Evolutionary conservation across 2,329 filamentous ascomycete genomes (phyloP).

Genomic region (Trichoderma arundinaceum): DNA sequence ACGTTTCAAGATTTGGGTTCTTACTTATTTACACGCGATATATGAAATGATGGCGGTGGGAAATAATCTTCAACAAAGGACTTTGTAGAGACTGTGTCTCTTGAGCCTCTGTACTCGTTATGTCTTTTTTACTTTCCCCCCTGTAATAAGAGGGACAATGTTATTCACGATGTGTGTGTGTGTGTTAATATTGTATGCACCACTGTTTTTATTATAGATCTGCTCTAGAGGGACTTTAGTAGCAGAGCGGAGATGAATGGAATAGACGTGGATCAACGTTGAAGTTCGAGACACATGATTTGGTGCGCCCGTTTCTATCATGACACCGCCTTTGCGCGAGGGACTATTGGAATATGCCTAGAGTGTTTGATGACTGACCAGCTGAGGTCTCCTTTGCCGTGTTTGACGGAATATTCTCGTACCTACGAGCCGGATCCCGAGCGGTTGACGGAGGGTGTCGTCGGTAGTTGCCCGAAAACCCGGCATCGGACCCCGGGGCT

Average conservation of each 20-base stretch:
- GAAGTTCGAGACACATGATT: background rate
- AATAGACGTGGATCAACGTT: background rate
- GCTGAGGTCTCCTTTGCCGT: background rate
- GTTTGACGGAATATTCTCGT: too few relatives aligned
- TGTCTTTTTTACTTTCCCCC: background rate
- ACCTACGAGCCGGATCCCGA: too few relatives aligned
- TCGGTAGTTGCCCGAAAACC: background rate
- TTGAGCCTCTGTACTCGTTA: background rate
- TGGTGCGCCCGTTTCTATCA: background rate
- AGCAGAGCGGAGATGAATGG: constrained; percentile 11
- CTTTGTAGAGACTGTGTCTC: constrained; percentile 2
- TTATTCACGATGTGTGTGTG: constrained; percentile 16
- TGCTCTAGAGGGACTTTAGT: background rate
- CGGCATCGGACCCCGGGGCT: background rate
- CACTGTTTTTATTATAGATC: constrained; percentile 20
- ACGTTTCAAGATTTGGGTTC: constrained; percentile 27
- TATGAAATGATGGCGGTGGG: constrained; percentile 15
- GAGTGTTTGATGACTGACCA: background rate
- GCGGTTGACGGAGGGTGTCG: background rate
- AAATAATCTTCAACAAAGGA: background rate
- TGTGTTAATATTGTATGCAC: constrained; percentile 7
- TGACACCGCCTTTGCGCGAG: background rate
- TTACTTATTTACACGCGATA: constrained; percentile 18
- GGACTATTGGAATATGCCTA: background rate
- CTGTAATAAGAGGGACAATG: background rate